Evolutionary conservation across 352 stramenopile genomes (phyloP).

Genomic region (Peronospora destructor): DNA sequence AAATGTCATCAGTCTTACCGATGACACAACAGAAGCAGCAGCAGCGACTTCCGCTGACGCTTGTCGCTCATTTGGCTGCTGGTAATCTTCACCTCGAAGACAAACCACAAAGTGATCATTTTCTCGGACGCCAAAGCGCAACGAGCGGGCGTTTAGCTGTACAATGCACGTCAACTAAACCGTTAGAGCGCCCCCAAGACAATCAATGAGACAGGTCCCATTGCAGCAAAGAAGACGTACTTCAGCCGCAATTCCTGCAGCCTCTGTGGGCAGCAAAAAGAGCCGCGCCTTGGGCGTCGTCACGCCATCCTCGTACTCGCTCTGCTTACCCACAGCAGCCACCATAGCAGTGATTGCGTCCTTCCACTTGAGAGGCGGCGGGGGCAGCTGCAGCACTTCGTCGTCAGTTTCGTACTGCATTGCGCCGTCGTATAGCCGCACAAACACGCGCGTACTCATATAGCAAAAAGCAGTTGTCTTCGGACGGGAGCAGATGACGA

Average conservation of each 20-base stretch:
- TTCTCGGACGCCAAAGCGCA: conserved; percentile 70
- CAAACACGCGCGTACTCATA: conserved; percentile 62
- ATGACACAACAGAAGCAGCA: conserved; percentile 5
- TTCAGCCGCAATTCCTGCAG: conserved; percentile 56
- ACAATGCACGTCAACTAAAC: neutral
- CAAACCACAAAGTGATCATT: conserved; percentile 75
- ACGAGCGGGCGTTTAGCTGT: conserved; percentile 61
- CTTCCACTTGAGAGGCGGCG: conserved; percentile 61
- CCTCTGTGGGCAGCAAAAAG: conserved; percentile 54
- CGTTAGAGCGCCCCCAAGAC: conserved; percentile 8
- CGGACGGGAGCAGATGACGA: neutral
- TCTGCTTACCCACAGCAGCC: conserved; percentile 44
- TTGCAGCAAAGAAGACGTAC: conserved; percentile 15
- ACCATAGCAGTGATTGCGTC: conserved; percentile 59
- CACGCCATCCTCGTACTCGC: conserved; percentile 37
- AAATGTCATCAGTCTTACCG: conserved; percentile 13
- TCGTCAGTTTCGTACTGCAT: conserved; percentile 48
- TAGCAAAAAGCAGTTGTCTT: conserved; percentile 4
- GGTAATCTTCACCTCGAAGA: conserved; percentile 63
- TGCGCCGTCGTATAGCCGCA: conserved; percentile 61
- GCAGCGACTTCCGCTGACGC: neutral
- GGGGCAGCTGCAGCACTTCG: conserved; percentile 59
- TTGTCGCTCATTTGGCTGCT: conserved; percentile 28
- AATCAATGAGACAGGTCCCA: neutral
- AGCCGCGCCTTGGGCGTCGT: conserved; percentile 41